Evolutionary conservation across 2,329 filamentous ascomycete species (phyloP).

Genomic region (Huntiella abstrusa): DNA sequence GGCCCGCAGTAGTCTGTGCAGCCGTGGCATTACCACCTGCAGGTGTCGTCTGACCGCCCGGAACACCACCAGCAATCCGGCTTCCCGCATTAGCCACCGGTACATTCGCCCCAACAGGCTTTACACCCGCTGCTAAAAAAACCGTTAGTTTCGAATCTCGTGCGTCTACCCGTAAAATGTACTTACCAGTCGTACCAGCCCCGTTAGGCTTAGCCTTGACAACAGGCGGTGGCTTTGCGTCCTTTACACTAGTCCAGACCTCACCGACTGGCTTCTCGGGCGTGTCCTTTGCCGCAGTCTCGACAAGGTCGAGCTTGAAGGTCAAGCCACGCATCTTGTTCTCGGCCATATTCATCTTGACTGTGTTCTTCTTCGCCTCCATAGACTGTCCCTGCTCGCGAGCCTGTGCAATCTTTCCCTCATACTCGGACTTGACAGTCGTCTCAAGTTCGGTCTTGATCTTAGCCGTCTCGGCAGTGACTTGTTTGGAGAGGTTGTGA

Average conservation of each 20-base stretch:
- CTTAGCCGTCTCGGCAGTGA: conserved; percentile 45
- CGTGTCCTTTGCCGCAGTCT: conserved; percentile 68
- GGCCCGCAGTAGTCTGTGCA: too few species aligned
- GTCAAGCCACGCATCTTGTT: conserved; percentile 43
- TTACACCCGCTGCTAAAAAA: too few species aligned
- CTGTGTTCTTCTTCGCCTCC: conserved; percentile 53
- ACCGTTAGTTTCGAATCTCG: too few species aligned
- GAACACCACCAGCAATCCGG: too few species aligned
- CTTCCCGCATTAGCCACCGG: too few species aligned
- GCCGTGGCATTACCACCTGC: too few species aligned
- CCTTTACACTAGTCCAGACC: conserved; percentile 42
- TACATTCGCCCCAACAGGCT: too few species aligned
- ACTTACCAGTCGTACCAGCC: conserved; percentile 1
- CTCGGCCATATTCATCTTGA: conserved; percentile 64
- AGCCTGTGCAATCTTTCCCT: conserved; percentile 33
- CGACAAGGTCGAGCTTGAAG: conserved; percentile 60
- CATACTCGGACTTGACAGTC: conserved; percentile 27
- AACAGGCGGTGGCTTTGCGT: conserved; percentile 11
- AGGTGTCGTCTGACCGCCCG: too few species aligned
- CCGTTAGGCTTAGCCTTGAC: conserved; percentile 5
- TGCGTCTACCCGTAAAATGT: not conserved
- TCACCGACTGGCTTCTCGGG: conserved; percentile 67
- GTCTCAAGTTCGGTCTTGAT: conserved; percentile 34
- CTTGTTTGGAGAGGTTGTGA: conserved; percentile 49
- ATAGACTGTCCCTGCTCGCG: conserved; percentile 49